phyloP scores from a whole-genome alignment of 1,139 yeast species.

The Sugiyamaella grinbergsii region DNA sequence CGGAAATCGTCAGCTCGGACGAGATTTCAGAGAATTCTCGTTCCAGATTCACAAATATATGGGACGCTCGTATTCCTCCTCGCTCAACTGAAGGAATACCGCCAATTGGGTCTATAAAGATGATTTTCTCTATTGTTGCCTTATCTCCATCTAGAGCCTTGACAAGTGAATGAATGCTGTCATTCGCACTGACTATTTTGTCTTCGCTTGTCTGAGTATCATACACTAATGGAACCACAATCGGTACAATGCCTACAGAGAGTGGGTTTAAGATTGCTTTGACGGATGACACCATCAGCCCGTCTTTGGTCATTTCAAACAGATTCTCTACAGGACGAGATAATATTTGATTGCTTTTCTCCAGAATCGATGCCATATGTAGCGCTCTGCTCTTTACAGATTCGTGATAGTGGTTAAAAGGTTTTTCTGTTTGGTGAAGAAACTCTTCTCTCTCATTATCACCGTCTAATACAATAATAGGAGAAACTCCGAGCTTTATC shows the following conservation, averaged over 20 bases:
- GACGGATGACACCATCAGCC: constrained; percentile 38
- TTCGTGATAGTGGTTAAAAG: constrained; percentile 31
- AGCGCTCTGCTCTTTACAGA: constrained; percentile 33
- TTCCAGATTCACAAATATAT: constrained; percentile 79
- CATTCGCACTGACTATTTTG: constrained; percentile 43
- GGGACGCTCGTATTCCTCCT: constrained; percentile 63
- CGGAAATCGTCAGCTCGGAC: constrained; percentile 57
- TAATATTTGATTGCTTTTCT: constrained; percentile 25
- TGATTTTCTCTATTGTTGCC: constrained; percentile 69
- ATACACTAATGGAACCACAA: constrained; percentile 61
- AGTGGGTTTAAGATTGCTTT: constrained; percentile 45
- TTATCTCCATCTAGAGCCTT: constrained; percentile 1
- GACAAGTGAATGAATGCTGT: constrained; percentile 43
- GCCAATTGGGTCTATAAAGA: constrained; percentile 77
- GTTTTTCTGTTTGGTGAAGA: constrained; percentile 26
- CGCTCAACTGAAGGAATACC: constrained; percentile 91
- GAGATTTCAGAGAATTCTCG: constrained; percentile 76
- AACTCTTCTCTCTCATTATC: constrained; percentile 38
- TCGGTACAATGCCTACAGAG: constrained; percentile 54
- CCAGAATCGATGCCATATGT: constrained; percentile 33
- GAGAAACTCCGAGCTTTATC: constrained; percentile 53
- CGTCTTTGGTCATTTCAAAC: constrained; percentile 37
- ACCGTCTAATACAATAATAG: constrained; percentile 46
- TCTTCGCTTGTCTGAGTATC: constrained; percentile 47
- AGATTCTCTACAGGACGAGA: constrained; percentile 44